Percentiles rank a stretch among this genome's conserved stretches.
These are phyloP conservation scores for Flaveria sonorensis DNA, from an alignment of 129 eudicot species.

Conservation along the genomic window DNA sequence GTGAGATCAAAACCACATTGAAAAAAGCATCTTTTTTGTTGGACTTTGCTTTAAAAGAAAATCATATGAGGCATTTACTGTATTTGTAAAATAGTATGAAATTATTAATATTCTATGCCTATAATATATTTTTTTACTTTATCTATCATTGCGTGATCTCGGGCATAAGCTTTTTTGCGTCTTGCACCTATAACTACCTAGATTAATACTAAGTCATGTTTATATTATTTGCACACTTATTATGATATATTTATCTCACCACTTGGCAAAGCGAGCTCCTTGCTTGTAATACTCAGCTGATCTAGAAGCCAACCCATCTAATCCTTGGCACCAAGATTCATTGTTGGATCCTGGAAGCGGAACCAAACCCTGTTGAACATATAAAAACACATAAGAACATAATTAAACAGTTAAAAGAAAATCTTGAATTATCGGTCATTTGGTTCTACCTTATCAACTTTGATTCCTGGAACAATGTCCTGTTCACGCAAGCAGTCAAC, in stretches of 20 bases:
- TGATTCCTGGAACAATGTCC: slow-evolving; percentile 93
- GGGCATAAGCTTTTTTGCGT: too few species aligned
- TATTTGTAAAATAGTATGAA: too few species aligned
- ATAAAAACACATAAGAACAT: background rate
- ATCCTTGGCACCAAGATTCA: slow-evolving; percentile 97
- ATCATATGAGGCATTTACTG: too few species aligned
- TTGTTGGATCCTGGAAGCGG: slow-evolving; percentile 96
- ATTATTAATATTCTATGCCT: background rate
- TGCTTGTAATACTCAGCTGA: slow-evolving; percentile 91
- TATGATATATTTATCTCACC: slow-evolving; percentile 48
- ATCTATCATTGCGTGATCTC: too few species aligned
- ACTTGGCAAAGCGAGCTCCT: slow-evolving; percentile 97
- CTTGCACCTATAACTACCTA: too few species aligned
- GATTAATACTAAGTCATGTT: background rate
- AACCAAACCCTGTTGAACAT: slow-evolving; percentile 73
- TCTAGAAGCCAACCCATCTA: slow-evolving; percentile 93
- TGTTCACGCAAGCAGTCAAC: slow-evolving; percentile 80
- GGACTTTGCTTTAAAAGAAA: background rate
- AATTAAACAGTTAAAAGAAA: background rate
- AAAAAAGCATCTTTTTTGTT: too few species aligned
- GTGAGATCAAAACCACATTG: background rate
- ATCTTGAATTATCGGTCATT: background rate
- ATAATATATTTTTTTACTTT: too few species aligned
- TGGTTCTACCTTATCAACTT: slow-evolving; percentile 78
- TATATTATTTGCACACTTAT: background rate